These are phyloP conservation scores for Pseudogymnoascus sp. DNA, from an alignment of 2,329 filamentous ascomycete genomes.

Conservation along the genomic window DNA sequence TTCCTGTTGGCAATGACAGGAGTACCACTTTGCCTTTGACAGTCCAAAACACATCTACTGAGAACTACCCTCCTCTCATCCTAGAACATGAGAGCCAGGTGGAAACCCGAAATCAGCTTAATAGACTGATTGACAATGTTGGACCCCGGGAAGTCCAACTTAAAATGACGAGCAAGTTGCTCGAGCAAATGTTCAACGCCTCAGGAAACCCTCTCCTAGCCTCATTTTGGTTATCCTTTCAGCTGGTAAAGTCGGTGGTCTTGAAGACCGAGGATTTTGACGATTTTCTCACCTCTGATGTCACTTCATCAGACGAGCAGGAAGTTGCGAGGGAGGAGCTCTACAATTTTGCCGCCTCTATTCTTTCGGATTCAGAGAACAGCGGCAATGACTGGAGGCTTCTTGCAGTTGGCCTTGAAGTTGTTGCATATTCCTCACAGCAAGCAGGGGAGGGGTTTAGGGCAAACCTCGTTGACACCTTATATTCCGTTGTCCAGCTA, in stretches of 20 bases:
- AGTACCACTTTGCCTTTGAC: conserved; percentile 25
- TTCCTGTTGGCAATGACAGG: conserved; percentile 14
- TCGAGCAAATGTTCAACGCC: conserved; percentile 53
- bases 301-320: conserved; percentile 32
- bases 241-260: conserved; percentile 55
- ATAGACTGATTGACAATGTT: conserved; percentile 47
- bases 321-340: conserved; percentile 53
- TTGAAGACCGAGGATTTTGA: conserved; percentile 48
- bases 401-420: conserved; percentile 72
- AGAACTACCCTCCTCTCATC: conserved; percentile 53
- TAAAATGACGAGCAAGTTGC: conserved; percentile 55
- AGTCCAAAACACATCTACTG: conserved; percentile 16
- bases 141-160: conserved; percentile 52
- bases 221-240: conserved; percentile 72
- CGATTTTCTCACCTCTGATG: conserved; percentile 55
- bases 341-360: conserved; percentile 58
- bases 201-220: conserved; percentile 54
- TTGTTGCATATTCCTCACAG: conserved; percentile 66
- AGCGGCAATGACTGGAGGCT: conserved; percentile 57
- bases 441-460: conserved; percentile 62
- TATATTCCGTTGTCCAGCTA: conserved; percentile 88
- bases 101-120: conserved; percentile 49
- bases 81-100: conserved; percentile 59
- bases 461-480: conserved; percentile 77
- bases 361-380: conserved; percentile 48